A percentile compares a stretch with the other conserved stretches of the same genome.
Evolutionary conservation across 768 basidiomycete genomes (phyloP).

Genomic region (Strobilomyces dryophilus): DNA sequence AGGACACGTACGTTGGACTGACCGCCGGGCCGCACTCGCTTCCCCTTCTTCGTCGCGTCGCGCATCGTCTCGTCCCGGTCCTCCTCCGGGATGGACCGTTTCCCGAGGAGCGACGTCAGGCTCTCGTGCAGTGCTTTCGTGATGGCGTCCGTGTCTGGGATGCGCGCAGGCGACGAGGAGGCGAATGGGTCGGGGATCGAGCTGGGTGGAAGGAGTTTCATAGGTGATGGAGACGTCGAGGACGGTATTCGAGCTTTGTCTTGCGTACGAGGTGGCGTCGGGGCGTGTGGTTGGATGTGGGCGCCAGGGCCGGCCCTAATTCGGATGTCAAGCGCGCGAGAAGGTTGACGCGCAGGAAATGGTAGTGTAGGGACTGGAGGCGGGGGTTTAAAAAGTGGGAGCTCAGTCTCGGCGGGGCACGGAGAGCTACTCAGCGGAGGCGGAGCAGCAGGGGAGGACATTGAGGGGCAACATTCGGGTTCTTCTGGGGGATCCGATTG

Average conservation of each 20-base stretch:
- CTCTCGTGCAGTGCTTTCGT: conserved; percentile 65
- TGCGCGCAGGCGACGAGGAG: conserved; percentile 28
- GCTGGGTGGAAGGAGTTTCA: conserved; percentile 38
- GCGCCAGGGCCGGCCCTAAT: too few species aligned
- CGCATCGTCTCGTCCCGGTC: conserved; percentile 24
- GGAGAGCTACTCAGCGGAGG: conserved; percentile 33
- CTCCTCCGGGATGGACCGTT: conserved; percentile 48
- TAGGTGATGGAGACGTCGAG: conserved; percentile 50
- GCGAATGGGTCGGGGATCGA: conserved; percentile 11
- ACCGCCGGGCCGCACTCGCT: conserved; percentile 36
- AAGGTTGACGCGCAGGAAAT: background rate
- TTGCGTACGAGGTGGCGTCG: conserved; percentile 21
- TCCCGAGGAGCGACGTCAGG: conserved; percentile 65
- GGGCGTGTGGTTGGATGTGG: background rate
- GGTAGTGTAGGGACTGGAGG: background rate
- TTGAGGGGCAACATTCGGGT: background rate
- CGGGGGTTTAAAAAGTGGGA: background rate
- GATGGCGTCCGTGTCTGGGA: conserved; percentile 41
- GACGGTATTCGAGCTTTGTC: conserved; percentile 47
- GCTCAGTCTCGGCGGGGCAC: background rate
- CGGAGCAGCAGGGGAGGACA: conserved; percentile 12
- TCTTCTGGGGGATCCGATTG: conserved; percentile 19
- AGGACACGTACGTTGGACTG: conserved; percentile 35
- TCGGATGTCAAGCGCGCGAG: conserved; percentile 3
- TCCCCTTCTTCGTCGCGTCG: conserved; percentile 25